Evolutionary conservation across 148 eudicot genomes (phyloP), one percentile per base, ranked within the genome.

Genomic region (Chenopodium suecicum): DNA sequence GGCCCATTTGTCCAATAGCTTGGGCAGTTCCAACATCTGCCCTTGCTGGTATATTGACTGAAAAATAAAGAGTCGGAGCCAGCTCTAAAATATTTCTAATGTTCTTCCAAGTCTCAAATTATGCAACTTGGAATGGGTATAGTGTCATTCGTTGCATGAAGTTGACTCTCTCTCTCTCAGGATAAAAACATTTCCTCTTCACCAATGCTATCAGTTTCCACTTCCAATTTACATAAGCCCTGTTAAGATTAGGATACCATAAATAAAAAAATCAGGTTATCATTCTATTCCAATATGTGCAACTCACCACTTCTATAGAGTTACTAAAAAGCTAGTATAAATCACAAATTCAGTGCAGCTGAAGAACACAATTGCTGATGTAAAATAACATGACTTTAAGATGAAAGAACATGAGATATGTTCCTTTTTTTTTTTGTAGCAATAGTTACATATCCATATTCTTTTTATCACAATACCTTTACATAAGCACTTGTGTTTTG

Each of bases 21-120:
- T 82, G 70, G 83, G 77, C 78, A 82, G 86, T 80, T 85, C 78
- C 80, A 34, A 83, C 87, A 87, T 85, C 86, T 37, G 85, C 81
- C 84, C 81, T 80, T 66, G 66, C 73, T 80, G 80, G 78, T 77
- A 87, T 62, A 37, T 74, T 73, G 82, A 85, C 74, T 32, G 81
- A 62, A 77, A 63, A 77, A 80, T 80, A 66, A 73, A 74, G 79
- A 74, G 64, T 79, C 37, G 79, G 60, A 78, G 86, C 85, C 82
- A 85, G 85, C 84, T 82, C 76, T 50, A 31, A 50, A 54, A n/a
- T 71, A 25, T 67, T 80, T 25, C 20, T 23, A 37, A 72, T 25
- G 64, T 75, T 25, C 16, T 46, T 31, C 69, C 17, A 62, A 31
- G 54, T 58, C 7, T 80, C 25, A 63, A 46, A 50, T 80, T 71